Conservation (phyloP, 1,139 yeast species). For the Yamadazyma mexicana region DNA sequence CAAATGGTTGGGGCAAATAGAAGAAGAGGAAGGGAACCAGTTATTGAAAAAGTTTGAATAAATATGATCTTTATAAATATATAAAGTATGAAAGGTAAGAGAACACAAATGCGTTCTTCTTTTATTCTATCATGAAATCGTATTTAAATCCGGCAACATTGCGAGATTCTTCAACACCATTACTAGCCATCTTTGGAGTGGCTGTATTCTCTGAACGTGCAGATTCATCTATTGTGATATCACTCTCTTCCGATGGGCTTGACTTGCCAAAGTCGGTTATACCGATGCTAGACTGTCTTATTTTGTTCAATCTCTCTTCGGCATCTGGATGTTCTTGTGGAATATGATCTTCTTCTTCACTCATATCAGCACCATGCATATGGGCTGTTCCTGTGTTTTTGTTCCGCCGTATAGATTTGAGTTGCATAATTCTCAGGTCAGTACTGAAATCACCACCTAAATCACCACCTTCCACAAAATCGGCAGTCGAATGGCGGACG, state of each 20-base stretch:
- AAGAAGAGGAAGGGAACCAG: conserved; percentile 17
- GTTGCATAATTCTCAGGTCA: conserved; percentile 25
- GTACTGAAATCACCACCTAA: conserved; percentile 23
- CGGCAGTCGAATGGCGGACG: conserved; percentile 20
- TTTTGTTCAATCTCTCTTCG: not conserved
- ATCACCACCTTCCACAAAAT: conserved; percentile 29
- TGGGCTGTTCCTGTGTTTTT: conserved; percentile 3
- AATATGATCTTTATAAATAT: not conserved
- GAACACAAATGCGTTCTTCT: not conserved
- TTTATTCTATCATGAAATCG: conserved; percentile 10
- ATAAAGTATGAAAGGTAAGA: not conserved
- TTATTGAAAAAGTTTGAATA: conserved; percentile 10
- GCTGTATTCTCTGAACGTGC: not conserved
- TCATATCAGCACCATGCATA: conserved; percentile 1
- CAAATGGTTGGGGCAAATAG: conserved; percentile 43
- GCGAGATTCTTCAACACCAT: conserved; percentile 1
- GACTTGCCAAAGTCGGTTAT: not conserved
- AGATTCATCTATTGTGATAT: conserved; percentile 16
- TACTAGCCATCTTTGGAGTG: conserved; percentile 7
- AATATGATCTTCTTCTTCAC: conserved; percentile 6
- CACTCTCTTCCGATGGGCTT: conserved; percentile 16
- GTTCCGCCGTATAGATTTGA: conserved; percentile 36
- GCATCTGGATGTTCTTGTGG: not conserved
- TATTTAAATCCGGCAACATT: conserved; percentile 12
- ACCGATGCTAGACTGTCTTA: conserved; percentile 4